Evolutionary conservation across 495 filamentous ascomycete genomes (phyloP).

Genomic region (Recurvomyces mirabilis): DNA sequence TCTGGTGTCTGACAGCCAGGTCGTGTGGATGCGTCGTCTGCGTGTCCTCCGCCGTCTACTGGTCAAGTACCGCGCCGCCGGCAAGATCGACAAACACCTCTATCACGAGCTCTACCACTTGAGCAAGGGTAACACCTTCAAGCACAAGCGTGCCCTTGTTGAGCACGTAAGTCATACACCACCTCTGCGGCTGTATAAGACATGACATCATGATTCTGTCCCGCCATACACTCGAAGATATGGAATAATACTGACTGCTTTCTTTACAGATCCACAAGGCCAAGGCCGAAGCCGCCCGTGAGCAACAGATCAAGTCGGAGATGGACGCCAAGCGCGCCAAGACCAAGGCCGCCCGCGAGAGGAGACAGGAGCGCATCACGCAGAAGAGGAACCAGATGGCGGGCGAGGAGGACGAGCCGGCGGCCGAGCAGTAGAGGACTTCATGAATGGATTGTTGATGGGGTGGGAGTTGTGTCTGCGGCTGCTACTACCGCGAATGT

Average conservation of each 20-base stretch:
- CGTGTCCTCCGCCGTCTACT: slow-evolving; percentile 96
- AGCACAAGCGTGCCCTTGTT: slow-evolving; percentile 99
- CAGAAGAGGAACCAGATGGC: slow-evolving; percentile 79
- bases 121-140: slow-evolving; percentile 99
- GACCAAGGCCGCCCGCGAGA: slow-evolving; percentile 98
- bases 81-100: slow-evolving; percentile 99
- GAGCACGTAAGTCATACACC: slow-evolving; percentile 79
- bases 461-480: too few species aligned
- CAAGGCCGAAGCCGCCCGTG: slow-evolving; percentile 96
- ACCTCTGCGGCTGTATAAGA: too few species aligned
- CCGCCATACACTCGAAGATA: neutral
- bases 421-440: slow-evolving; percentile 7
- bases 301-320: slow-evolving; percentile 90
- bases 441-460: too few species aligned
- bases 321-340: slow-evolving; percentile 99
- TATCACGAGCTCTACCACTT: slow-evolving; percentile 99
- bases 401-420: slow-evolving; percentile 48
- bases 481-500: too few species aligned
- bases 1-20: slow-evolving; percentile 51
- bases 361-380: slow-evolving; percentile 75
- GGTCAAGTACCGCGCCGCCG: slow-evolving; percentile 97
- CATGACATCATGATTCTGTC: slow-evolving; percentile 27
- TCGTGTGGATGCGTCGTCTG: slow-evolving; percentile 99
- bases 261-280: slow-evolving; percentile 84
- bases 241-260: slow-evolving; percentile 1